These are phyloP conservation scores for Eutrema salsugineum DNA, from an alignment of 441 rosid genomes.

Conservation along the genomic window DNA sequence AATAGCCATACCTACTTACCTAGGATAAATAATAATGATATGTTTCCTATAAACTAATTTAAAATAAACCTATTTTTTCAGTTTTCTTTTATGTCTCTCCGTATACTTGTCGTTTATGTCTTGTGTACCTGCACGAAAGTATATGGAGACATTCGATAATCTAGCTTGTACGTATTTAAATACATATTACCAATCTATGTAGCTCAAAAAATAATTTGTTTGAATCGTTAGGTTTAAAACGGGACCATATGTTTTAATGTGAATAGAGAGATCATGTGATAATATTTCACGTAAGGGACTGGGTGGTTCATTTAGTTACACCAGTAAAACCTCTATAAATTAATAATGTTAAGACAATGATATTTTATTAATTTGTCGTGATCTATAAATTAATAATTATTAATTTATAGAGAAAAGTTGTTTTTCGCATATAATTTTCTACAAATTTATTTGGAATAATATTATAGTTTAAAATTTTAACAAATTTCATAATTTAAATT, in stretches of 20 bases:
- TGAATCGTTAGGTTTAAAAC: constrained; percentile 5
- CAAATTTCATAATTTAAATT: too few relatives aligned
- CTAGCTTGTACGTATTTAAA: not conserved
- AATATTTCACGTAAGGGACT: constrained; percentile 18
- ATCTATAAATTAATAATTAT: too few relatives aligned
- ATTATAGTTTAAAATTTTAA: too few relatives aligned
- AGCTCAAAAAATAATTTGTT: not conserved
- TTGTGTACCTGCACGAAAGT: constrained; percentile 1
- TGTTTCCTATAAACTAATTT: not conserved
- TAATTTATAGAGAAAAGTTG: too few relatives aligned
- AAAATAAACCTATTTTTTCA: not conserved
- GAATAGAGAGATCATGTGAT: constrained; percentile 5
- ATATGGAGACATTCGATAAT: not conserved
- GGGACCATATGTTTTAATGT: constrained; percentile 14
- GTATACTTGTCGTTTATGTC: constrained; percentile 4
- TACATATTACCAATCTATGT: not conserved
- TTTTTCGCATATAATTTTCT: too few relatives aligned
- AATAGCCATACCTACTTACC: not conserved
- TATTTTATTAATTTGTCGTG: too few relatives aligned
- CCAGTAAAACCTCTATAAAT: too few relatives aligned
- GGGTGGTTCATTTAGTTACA: constrained; percentile 20
- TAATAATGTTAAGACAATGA: too few relatives aligned
- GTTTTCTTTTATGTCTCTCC: constrained; percentile 15
- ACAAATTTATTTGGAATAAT: too few relatives aligned
- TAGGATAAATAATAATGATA: not conserved